Conservation (phyloP, 2,329 filamentous ascomycete genomes). For the Botrytis pseudocinerea region DNA sequence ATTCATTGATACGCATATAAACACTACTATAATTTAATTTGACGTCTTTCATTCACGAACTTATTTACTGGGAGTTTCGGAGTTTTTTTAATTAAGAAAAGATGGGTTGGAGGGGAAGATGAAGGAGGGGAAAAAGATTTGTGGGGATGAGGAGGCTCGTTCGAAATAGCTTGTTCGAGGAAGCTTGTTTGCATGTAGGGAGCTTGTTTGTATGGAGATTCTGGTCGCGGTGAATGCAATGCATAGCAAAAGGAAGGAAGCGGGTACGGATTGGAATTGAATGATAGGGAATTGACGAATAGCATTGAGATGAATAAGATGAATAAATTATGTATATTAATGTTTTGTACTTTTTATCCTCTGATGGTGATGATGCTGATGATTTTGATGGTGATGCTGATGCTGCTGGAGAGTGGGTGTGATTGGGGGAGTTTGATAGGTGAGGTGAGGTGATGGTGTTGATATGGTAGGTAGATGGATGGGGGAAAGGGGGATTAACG, state of each 20-base stretch:
- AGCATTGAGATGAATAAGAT: constrained; percentile 10
- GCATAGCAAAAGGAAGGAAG: background rate
- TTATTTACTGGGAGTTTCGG: constrained; percentile 7
- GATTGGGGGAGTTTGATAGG: background rate
- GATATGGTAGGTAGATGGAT: background rate
- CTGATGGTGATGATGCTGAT: background rate
- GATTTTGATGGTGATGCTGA: background rate
- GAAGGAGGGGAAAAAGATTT: background rate
- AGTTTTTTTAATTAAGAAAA: background rate
- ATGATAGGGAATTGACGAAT: constrained; percentile 15
- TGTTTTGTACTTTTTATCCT: constrained; percentile 1
- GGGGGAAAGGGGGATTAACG: background rate
- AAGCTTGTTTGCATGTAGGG: background rate
- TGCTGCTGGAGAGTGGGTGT: background rate
- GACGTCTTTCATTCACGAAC: constrained; percentile 18
- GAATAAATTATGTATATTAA: constrained; percentile 19
- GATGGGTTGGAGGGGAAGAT: background rate
- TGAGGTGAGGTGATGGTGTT: background rate
- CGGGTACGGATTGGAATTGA: constrained; percentile 1
- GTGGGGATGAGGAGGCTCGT: background rate
- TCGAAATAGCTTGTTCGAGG: too few relatives aligned
- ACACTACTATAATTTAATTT: constrained; percentile 16
- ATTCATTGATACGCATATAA: constrained; percentile 5
- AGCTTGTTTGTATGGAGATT: background rate
- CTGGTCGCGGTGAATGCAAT: background rate